phyloP scores from a whole-genome alignment of 208 protist species.

The Leishmania martiniquensis region DNA sequence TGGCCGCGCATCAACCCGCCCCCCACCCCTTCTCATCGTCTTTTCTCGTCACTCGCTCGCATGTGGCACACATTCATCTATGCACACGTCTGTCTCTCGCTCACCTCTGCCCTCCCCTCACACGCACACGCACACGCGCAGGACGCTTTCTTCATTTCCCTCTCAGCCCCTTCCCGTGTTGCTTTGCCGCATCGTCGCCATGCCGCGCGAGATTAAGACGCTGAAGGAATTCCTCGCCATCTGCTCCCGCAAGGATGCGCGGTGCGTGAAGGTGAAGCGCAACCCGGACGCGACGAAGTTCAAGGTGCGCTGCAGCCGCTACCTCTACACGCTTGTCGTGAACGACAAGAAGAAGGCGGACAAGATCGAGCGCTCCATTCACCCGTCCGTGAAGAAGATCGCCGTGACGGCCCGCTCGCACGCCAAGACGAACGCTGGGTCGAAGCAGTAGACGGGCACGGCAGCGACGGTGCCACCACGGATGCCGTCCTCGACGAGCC shows the following conservation, averaged over 20 bases:
- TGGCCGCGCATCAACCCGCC: background rate
- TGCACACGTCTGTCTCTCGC: background rate
- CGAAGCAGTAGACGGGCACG: conserved; percentile 78
- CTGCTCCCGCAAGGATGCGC: conserved; percentile 92
- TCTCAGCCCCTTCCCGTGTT: background rate
- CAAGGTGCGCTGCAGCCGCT: conserved; percentile 94
- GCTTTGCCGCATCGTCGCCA: background rate
- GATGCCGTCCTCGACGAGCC: background rate
- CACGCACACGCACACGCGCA: background rate
- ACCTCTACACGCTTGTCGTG: conserved; percentile 93
- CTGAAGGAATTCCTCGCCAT: conserved; percentile 94
- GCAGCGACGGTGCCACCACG: background rate
- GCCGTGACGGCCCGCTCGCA: conserved; percentile 71
- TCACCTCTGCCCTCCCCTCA: background rate
- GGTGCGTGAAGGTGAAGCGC: conserved; percentile 93
- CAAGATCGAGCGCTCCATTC: conserved; percentile 93
- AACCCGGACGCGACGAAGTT: conserved; percentile 92
- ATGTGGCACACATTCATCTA: background rate
- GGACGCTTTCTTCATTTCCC: background rate
- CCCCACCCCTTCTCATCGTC: background rate
- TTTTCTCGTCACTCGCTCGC: background rate
- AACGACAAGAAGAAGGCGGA: conserved; percentile 92
- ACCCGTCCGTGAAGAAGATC: conserved; percentile 91
- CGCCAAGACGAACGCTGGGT: conserved; percentile 50
- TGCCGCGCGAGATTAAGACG: conserved; percentile 91